Base-by-base conservation (phyloP, 139 green algal genomes). In the Coelastrella sp. region DNA sequence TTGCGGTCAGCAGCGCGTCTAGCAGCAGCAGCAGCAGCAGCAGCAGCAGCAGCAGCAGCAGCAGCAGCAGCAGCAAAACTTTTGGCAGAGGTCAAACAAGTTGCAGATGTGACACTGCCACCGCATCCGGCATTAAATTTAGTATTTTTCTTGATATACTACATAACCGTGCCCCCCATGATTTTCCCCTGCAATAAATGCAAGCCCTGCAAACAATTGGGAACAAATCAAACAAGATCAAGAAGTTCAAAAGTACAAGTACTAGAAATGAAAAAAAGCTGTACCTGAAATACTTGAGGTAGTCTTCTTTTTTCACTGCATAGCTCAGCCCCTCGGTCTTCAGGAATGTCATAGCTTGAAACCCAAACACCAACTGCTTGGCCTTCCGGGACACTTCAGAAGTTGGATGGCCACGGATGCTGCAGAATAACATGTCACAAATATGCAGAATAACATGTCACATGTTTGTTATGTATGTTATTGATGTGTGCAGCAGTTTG, bases 351-450 rank as follows among this genome's bases (percentile, higher is more conserved):
- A 19, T 22, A 4, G 96, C 95, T 83, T 95, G 92, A 76, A 96
- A 97, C 10, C 96, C 93, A 92, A 97, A 98, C 65, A 97, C 87
- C 94, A 98, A 96, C n/a, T 93, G 92, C 87, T 94, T 94, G n/a
- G 94, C 94, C 83, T 94, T 93, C 65, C 94, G 96, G 6, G 92
- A 88, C 7, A 98, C 93, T 66, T 90, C 92, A 11, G 85, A 79
- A 0, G 88, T 91, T 0, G 93, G 87, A 82, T 97, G 95, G 11
- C 89, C 87, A 78, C 94, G 79, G 22, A 97, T 80, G 4, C 35
- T 73, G 58, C 85, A 80, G 15, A 78, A n/a, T 12, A 78, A 35
- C 20, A n/a, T n/a, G n/a, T n/a, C n/a, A 76, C 70, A 76, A 22
- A 24, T 15, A 68, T 5, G 14, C 61, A 68, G 61, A 12, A 68